phyloP scores from a whole-genome alignment of 495 filamentous ascomycete species.

The Xylaria acuta region DNA sequence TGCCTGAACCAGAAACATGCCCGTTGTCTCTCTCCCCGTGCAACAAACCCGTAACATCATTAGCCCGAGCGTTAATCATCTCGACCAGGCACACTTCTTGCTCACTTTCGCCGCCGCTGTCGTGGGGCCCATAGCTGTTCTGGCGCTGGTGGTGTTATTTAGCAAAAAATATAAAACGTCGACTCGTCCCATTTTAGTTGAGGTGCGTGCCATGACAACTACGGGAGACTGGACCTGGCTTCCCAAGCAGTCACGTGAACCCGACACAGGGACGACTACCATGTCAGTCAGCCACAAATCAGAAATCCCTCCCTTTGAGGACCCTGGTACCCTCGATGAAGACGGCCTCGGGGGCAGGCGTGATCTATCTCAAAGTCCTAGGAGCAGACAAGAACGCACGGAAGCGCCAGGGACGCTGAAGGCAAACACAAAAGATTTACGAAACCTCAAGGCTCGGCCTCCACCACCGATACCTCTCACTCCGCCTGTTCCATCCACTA shows the following conservation, averaged over 20 bases:
- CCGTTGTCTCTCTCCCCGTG: conserved; percentile 46
- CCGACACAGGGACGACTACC: conserved; percentile 25
- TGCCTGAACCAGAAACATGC: conserved; percentile 50
- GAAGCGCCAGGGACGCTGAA: conserved; percentile 18
- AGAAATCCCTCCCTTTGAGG: conserved; percentile 21
- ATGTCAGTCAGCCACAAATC: conserved; percentile 38
- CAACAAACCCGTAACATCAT: conserved; percentile 44
- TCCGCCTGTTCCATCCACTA: conserved; percentile 40
- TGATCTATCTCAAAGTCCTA: conserved; percentile 27
- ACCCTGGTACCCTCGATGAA: conserved; percentile 22
- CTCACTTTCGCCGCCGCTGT: conserved; percentile 38
- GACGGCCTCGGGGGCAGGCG: conserved; percentile 19
- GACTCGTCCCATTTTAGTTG: conserved; percentile 17
- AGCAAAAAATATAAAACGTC: conserved; percentile 36
- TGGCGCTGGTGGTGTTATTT: conserved; percentile 33
- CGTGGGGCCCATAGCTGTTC: conserved; percentile 34
- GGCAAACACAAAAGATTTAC: conserved; percentile 31
- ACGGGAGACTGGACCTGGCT: conserved; percentile 24
- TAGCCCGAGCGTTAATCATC: conserved; percentile 37
- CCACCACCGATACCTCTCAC: conserved; percentile 50
- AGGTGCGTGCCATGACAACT: conserved; percentile 17
- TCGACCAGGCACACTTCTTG: conserved; percentile 35
- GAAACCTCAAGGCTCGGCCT: conserved; percentile 41
- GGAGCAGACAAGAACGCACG: conserved; percentile 19
- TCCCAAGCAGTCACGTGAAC: conserved; percentile 37